Conservation (phyloP, 1,284 basidiomycete species). For the Cryptococcus neoformans region DNA sequence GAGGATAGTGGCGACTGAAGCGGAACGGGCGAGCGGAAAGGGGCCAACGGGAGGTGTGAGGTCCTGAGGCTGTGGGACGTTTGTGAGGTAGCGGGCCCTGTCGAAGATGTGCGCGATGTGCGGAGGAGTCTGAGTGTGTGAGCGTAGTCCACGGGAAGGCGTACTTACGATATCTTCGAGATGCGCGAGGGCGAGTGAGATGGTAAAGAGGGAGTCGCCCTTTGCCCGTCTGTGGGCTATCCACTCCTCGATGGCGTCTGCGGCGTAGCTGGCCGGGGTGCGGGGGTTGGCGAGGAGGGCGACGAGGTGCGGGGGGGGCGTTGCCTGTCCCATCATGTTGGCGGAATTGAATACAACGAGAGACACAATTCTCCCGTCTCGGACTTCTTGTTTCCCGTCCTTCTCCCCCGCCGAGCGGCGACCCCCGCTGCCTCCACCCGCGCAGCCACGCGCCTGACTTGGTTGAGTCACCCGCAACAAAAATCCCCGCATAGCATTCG, state of each 20-base stretch:
- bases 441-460: too few species aligned
- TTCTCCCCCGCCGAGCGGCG: too few species aligned
- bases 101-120: conserved; percentile 35
- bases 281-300: conserved; percentile 8
- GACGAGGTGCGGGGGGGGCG: conserved; percentile 8
- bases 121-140: conserved; percentile 28
- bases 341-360: too few species aligned
- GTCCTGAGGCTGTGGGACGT: conserved; percentile 44
- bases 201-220: conserved; percentile 43
- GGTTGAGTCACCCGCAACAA: too few species aligned
- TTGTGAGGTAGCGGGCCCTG: conserved; percentile 40
- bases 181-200: conserved; percentile 34
- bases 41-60: conserved; percentile 37
- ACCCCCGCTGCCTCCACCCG: too few species aligned
- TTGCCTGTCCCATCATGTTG: too few species aligned
- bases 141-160: background rate
- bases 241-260: conserved; percentile 42
- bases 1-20: conserved; percentile 33
- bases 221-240: conserved; percentile 36
- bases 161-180: conserved; percentile 33
- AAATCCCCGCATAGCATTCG: too few species aligned
- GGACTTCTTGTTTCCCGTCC: too few species aligned
- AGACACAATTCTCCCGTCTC: too few species aligned
- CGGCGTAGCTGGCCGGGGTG: conserved; percentile 8
- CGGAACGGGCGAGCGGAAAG: conserved; percentile 35